Percentiles rank a stretch among this genome's conserved stretches.
phyloP scores from a whole-genome alignment of 179 eudicot genomes.

The Camellia oleifera region DNA sequence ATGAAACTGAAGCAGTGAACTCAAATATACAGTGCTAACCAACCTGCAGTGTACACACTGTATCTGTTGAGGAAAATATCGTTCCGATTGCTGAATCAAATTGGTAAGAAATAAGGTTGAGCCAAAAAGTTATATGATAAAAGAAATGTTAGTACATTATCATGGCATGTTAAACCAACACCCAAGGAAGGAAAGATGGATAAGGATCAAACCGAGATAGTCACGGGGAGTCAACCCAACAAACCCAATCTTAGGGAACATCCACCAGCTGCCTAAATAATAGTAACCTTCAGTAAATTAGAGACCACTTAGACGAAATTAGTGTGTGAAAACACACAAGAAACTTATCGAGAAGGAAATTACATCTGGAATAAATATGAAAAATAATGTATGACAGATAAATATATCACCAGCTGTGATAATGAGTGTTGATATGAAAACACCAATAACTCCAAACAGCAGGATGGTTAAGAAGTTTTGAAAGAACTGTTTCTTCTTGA shows the following conservation, averaged over 20 bases:
- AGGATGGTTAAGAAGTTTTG: slow-evolving; percentile 89
- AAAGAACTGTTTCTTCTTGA: slow-evolving; percentile 97
- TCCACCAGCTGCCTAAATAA: slow-evolving; percentile 79
- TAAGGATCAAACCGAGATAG: slow-evolving; percentile 54
- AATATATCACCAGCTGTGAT: slow-evolving; percentile 63
- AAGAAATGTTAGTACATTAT: background rate
- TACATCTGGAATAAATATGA: background rate
- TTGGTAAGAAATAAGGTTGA: background rate
- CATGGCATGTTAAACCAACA: background rate
- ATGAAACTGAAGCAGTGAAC: background rate
- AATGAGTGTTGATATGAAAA: slow-evolving; percentile 71
- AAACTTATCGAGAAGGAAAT: background rate
- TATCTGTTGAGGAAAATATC: slow-evolving; percentile 94
- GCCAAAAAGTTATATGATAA: background rate
- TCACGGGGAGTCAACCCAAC: slow-evolving; percentile 61
- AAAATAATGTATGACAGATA: background rate
- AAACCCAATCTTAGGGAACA: slow-evolving; percentile 70
- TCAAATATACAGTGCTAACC: slow-evolving; percentile 8
- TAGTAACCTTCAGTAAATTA: slow-evolving; percentile 4
- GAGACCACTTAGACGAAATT: background rate
- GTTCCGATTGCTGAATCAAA: slow-evolving; percentile 70
- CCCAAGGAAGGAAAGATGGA: background rate
- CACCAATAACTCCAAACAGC: slow-evolving; percentile 87
- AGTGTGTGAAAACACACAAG: background rate
- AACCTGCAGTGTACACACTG: slow-evolving; percentile 97